Conservation (phyloP, 2,329 filamentous ascomycete genomes). For the Beauveria varroae region DNA sequence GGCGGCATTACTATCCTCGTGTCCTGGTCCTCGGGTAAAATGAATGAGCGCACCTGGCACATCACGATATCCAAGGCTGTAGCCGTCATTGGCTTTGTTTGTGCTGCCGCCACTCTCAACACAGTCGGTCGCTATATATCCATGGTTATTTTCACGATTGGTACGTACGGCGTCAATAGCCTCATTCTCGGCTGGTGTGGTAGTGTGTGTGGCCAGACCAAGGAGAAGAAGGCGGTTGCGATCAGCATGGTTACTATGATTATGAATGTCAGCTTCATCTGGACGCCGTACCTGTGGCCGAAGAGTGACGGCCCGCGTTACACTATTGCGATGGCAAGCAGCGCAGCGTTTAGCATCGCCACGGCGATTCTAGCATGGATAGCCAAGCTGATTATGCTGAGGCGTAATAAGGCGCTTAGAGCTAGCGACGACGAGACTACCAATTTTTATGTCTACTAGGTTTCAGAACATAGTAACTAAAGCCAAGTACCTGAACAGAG, state of each 20-base stretch:
- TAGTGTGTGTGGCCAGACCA: constrained; percentile 31
- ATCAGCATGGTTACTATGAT: constrained; percentile 24
- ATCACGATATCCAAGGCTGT: constrained; percentile 32
- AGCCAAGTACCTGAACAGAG: too few relatives aligned
- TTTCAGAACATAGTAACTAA: too few relatives aligned
- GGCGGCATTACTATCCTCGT: constrained; percentile 19
- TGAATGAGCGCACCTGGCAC: constrained; percentile 37
- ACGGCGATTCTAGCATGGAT: constrained; percentile 29
- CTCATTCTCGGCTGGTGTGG: constrained; percentile 31
- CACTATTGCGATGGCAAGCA: constrained; percentile 26
- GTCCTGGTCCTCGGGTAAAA: constrained; percentile 27
- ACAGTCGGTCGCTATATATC: constrained; percentile 21
- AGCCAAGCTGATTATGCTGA: constrained; percentile 28
- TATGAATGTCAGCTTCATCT: constrained; percentile 27
- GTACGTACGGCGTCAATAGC: constrained; percentile 28
- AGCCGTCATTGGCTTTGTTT: constrained; percentile 32
- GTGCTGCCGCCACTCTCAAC: constrained; percentile 19
- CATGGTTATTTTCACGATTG: constrained; percentile 26
- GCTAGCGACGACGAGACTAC: constrained; percentile 18
- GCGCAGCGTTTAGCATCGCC: constrained; percentile 14
- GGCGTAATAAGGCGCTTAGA: constrained; percentile 25
- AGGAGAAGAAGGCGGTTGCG: constrained; percentile 36
- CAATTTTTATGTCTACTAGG: constrained; percentile 20
- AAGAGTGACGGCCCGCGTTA: constrained; percentile 32
- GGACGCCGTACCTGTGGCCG: constrained; percentile 35